Base-by-base conservation (phyloP, 345 rosid species). In the Aethionema arabicum region DNA sequence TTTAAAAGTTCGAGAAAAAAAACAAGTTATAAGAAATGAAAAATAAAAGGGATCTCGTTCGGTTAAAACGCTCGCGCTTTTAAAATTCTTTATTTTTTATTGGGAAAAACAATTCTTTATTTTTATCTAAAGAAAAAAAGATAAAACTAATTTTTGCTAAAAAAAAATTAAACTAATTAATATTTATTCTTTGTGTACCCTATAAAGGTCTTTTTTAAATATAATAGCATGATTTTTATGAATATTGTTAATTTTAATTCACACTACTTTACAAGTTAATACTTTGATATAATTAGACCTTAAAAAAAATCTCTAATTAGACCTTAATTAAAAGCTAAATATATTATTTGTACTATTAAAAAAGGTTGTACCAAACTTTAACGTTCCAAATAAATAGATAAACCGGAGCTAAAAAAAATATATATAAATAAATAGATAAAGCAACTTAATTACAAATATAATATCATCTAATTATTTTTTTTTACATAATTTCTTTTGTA, bases 11-110 rank as follows among this genome's bases (percentile, higher is more conserved):
- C 44, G 4, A n/a, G n/a, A n/a, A n/a, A n/a, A n/a, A n/a, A n/a
- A n/a, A n/a, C n/a, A n/a, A n/a, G n/a, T n/a, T n/a, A n/a, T 6
- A 8, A 40, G n/a, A 40, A 40, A 40, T 37, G n/a, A 40, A 6
- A 40, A 40, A 8, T 40, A 21, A 21, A 15, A 37, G 43, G 11
- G 11, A 52, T 63, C 68, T 69, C 73, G 73, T 61, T 61, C 68
- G 32, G 63, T 69, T 59, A 65, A 72, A 72, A 65, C 75, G 75
- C 66, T 57, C 61, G 55, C 56, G 30, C 69, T 64, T 71, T 60
- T 60, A 11, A 32, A 49, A 27, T 58, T 3, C 59, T 8, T 30
- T 70, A 36, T 39, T 31, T 37, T 37, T 37, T 37, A 37, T 37
- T 37, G 8, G 8, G 27, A 2, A 21, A 37, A 2, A 37, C 0